These are phyloP conservation scores for Typha latifolia DNA, from an alignment of 176 grass and related monocot species.

Conservation along the genomic window DNA sequence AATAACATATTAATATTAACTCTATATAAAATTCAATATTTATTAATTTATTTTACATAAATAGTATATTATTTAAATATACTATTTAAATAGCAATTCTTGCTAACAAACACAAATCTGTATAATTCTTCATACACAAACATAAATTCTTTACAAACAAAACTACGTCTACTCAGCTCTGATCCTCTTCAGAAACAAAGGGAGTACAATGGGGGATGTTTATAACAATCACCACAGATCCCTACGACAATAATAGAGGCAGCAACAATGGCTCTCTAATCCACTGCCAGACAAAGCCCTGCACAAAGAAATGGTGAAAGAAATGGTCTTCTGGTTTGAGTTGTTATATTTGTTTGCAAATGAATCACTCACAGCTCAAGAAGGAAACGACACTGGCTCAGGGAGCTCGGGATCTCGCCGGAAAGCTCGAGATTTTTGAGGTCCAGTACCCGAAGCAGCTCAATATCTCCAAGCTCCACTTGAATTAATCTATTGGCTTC, in stretches of 20 bases:
- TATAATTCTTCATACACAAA: no score
- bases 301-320: conserved; percentile 21
- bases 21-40: no score
- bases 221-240: conserved; percentile 65
- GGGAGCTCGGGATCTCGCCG: conserved; percentile 54
- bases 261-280: conserved; percentile 72
- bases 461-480: conserved; percentile 48
- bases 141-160: no score
- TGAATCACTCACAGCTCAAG: conserved; percentile 73
- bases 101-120: no score
- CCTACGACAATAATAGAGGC: conserved; percentile 68
- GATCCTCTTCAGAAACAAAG: no score
- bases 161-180: no score
- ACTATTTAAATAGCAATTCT: no score
- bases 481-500: no score
- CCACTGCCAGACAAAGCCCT: conserved; percentile 77
- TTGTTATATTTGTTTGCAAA: conserved; percentile 7
- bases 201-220: no score
- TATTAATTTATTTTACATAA: no score
- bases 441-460: conserved; percentile 72
- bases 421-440: conserved; percentile 53
- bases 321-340: conserved; percentile 15
- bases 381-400: conserved; percentile 69
- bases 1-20: no score
- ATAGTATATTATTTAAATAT: no score